Conservation (phyloP, 805 yeast species). For the Hanseniaspora vineae region DNA sequence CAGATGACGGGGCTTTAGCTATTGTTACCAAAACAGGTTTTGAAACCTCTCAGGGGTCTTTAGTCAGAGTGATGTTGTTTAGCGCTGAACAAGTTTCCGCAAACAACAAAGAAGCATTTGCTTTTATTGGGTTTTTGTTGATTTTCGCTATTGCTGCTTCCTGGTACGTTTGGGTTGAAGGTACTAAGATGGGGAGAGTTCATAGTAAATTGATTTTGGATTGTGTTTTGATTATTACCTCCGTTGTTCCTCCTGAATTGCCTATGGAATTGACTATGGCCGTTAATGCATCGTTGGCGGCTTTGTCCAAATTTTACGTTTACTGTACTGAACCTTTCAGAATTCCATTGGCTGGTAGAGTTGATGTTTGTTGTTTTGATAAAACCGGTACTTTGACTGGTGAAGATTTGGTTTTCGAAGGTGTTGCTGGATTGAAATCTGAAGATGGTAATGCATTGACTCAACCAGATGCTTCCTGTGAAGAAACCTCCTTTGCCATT, state of each 20-base stretch:
- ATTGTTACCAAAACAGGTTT: slow-evolving; percentile 90
- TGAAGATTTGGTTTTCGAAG: slow-evolving; percentile 92
- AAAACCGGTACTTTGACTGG: slow-evolving; percentile 97
- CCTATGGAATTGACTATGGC: slow-evolving; percentile 99
- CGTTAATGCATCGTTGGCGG: slow-evolving; percentile 80
- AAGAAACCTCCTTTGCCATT: slow-evolving; percentile 56
- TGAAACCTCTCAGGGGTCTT: slow-evolving; percentile 94
- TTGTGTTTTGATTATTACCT: slow-evolving; percentile 89
- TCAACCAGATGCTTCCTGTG: slow-evolving; percentile 25
- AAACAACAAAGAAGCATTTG: slow-evolving; percentile 87
- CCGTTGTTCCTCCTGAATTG: slow-evolving; percentile 97
- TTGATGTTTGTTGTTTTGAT: slow-evolving; percentile 97
- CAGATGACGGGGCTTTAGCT: slow-evolving; percentile 89
- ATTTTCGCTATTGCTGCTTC: slow-evolving; percentile 90
- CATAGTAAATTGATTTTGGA: slow-evolving; percentile 89
- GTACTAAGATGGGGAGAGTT: slow-evolving; percentile 88
- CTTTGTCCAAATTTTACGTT: slow-evolving; percentile 74
- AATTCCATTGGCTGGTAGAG: slow-evolving; percentile 94
- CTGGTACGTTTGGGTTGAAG: slow-evolving; percentile 97
- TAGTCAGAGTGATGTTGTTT: slow-evolving; percentile 95
- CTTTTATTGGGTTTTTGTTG: slow-evolving; percentile 79
- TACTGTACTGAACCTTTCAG: slow-evolving; percentile 98
- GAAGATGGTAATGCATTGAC: slow-evolving; percentile 39
- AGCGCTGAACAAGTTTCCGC: slow-evolving; percentile 94
- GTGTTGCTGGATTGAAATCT: slow-evolving; percentile 67